phyloP scores from a whole-genome alignment of 148 eudicot genomes.

The Rhododendron molle region DNA sequence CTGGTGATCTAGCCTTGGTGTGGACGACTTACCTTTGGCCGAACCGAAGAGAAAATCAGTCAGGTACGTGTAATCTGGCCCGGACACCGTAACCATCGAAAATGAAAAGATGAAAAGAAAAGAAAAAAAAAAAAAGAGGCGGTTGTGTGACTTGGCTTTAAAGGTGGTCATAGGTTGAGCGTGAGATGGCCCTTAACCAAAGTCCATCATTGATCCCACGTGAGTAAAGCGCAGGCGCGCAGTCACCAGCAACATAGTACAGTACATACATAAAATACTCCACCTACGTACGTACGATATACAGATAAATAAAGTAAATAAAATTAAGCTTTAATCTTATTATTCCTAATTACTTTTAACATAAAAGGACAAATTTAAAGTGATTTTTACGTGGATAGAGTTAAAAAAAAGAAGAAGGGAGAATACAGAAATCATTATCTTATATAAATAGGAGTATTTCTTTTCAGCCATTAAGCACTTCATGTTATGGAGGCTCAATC shows the following conservation, averaged over 20 bases:
- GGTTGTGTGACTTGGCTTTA: constrained; percentile 22
- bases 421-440: too few relatives aligned
- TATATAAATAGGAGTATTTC: too few relatives aligned
- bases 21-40: background rate
- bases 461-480: too few relatives aligned
- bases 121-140: background rate
- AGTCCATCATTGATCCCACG: constrained; percentile 6
- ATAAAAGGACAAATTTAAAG: too few relatives aligned
- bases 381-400: background rate
- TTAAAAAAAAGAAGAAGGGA: too few relatives aligned
- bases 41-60: too few relatives aligned
- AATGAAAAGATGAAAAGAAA: background rate
- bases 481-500: too few relatives aligned
- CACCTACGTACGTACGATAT: background rate
- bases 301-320: too few relatives aligned
- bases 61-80: too few relatives aligned
- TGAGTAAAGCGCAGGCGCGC: constrained; percentile 13
- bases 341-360: too few relatives aligned
- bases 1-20: background rate
- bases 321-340: too few relatives aligned
- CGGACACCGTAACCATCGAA: too few relatives aligned
- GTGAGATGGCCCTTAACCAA: constrained; percentile 11
- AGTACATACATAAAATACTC: background rate
- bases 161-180: constrained; percentile 17
- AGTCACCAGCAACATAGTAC: background rate